Base-by-base conservation (phyloP, 768 basidiomycete species). In the Rhizopogon roseolus region DNA sequence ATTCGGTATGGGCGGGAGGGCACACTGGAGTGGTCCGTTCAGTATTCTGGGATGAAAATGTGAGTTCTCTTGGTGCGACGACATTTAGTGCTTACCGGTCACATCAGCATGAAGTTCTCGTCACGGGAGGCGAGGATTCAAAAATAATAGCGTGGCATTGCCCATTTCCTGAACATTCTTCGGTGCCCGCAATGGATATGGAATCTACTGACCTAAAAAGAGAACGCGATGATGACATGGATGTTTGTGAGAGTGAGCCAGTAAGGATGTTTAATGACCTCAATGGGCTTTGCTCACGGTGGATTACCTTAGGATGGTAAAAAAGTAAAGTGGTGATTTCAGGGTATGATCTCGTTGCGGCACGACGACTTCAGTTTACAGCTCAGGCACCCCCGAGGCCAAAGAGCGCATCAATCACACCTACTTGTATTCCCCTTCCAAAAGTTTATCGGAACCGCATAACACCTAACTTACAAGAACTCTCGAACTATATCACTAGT, bases 11-110 rank as follows among this genome's bases (percentile, higher is more conserved):
- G 82, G 71, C 78, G 13, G 71, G 72, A 10, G 80, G 79, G 7
- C 85, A 87, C 60, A 61, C 66, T 5, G 84, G 82, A 4, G 61
- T 86, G 17, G 79, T 87, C 3, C 75, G 85, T 22, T 77, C 79
- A 11, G 60, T 82, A 7, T 56, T 77, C 22, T 83, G 77, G 76
- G 85, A 86, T 57, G 76, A 82, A 62, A 61, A 74, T 54, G 84
- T 82, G 13, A 39, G 62, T 54, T 27, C 8, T 9, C 49, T 52
- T 54, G 11, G 13, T 22, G 3, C 22, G 14, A 13, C 14, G 34
- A 25, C 34, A 40, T 42, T 56, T 34, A 3, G 1, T 38, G n/a
- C 45, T 54, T 10, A 64, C 6, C 8, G 4, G 37, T 4, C 8
- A 29, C 39, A 48, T 36, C 42, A 81, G 79, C 66, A 73, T 53